These are phyloP conservation scores for Kodamaea neixiangensis DNA, from an alignment of 805 yeast genomes.

Conservation along the genomic window DNA sequence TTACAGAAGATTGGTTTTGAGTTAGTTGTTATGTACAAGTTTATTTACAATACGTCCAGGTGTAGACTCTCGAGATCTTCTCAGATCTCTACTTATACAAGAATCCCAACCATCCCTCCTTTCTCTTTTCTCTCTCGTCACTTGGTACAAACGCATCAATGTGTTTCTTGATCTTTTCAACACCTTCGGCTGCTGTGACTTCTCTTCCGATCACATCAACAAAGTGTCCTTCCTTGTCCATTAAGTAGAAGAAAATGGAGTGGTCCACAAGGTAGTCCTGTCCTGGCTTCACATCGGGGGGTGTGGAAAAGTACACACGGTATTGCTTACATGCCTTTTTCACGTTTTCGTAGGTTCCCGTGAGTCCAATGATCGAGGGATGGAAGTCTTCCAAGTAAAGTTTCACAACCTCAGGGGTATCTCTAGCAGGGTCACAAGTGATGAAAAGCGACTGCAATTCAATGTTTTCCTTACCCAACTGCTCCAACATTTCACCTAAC, in stretches of 20 bases:
- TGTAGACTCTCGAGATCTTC: neutral
- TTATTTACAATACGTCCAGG: neutral
- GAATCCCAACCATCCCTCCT: slow-evolving; percentile 60
- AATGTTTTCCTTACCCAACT: slow-evolving; percentile 54
- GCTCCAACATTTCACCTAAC: slow-evolving; percentile 69
- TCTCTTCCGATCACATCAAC: slow-evolving; percentile 94
- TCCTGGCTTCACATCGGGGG: slow-evolving; percentile 90
- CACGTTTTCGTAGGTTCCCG: slow-evolving; percentile 86
- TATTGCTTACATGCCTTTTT: slow-evolving; percentile 84
- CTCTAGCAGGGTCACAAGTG: slow-evolving; percentile 97
- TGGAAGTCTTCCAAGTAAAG: slow-evolving; percentile 88
- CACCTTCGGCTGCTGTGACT: slow-evolving; percentile 76
- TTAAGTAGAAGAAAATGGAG: slow-evolving; percentile 92
- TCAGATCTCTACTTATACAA: slow-evolving; percentile 42
- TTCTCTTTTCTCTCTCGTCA: slow-evolving; percentile 65
- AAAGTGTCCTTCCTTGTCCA: slow-evolving; percentile 98
- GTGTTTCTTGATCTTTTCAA: slow-evolving; percentile 72
- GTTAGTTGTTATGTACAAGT: slow-evolving; percentile 3
- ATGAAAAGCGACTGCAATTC: slow-evolving; percentile 84
- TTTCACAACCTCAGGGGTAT: slow-evolving; percentile 80
- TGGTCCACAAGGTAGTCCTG: slow-evolving; percentile 97
- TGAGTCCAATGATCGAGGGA: slow-evolving; percentile 83
- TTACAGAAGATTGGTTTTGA: slow-evolving; percentile 43
- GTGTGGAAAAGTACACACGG: slow-evolving; percentile 97
- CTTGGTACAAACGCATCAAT: slow-evolving; percentile 74